Base-by-base conservation (phyloP, 495 filamentous ascomycete genomes). In the Hypomontagnella monticulosa region DNA sequence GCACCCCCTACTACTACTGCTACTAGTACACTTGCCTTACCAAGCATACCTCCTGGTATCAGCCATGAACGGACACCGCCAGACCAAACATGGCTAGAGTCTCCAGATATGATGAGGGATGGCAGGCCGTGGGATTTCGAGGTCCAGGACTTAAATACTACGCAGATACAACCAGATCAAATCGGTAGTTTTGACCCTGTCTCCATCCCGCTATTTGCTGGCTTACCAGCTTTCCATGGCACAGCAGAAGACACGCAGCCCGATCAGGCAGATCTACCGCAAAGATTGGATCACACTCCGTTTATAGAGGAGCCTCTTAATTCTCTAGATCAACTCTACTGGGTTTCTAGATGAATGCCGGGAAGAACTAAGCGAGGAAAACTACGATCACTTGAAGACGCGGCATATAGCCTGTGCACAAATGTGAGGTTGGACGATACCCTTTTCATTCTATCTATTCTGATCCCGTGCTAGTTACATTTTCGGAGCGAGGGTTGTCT, bases 61-160 rank as follows among this genome's bases (percentile, higher is more conserved):
- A 27, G 33, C 33, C 15, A 52, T 40, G 15, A 27, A n/a, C 49
- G 49, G 49, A 52, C 20, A 53, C 10, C 33, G 36, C 49, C 49
- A 53, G 49, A 53, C 34, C 49, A 53, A 53, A 38, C 49, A 20
- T 53, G 49, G 49, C 49, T 53, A 40, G 49, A 53, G 49, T 16
- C 33, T 27, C 33, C 34, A 27, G 36, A 27, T 53, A 53, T 53
- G 49, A 40, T 53, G 49, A 34, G 49, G 36, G 34, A 53, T 14
- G 34, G 34, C n/a, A 40, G 15, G 40, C 49, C 23, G 19, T 53
- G 49, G 49, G 34, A 40, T 38, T 53, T 53, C 36, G 33, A 53
- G 15, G 34, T 53, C 27, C 49, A n/a, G 8, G 49, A 53, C 40
- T 53, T 53, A 53, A 38, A 53, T 53, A 16, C 36, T 40, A 40